Evolutionary conservation across 1,284 basidiomycete species (phyloP), one percentile per base, ranked within the genome.

Genomic region (Vanrija sp.): DNA sequence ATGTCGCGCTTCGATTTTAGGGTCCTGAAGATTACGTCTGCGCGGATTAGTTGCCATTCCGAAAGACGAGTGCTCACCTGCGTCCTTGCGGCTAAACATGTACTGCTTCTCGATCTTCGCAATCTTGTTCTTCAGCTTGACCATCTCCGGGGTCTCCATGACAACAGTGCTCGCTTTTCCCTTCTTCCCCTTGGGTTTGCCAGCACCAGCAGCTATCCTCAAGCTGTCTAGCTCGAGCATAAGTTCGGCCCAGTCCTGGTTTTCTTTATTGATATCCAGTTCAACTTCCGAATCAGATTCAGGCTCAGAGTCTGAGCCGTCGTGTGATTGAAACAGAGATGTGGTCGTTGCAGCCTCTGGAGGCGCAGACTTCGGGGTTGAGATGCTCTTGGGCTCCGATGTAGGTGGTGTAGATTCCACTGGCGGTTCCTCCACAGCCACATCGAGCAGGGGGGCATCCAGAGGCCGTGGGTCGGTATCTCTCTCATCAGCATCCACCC

Each of bases 21-120:
- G 8, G 77, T 72, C 38, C 75, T 78, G 69, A 85, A 87, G 7
- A 80, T 68, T 3, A 75, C 77, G 60, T 88, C 82, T 35, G 84
- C 14, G 10, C 5, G 12, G 8, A 39, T 45, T 20, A 54, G 45
- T 2, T 8, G 19, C 10, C 24, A 14, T 19, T 3, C 20, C 6
- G 31, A 4, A 1, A 6, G 10, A 59, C 9, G 12, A 31, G 31
- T 14, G 31, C 71, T 44, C 25, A 76, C 75, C 74, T 0, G 76
- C 89, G 54, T 88, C 86, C 54, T 80, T 82, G 59, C 83, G 78
- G 56, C 84, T 82, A 65, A 92, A 93, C 60, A 92, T 81, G 63
- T 91, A 89, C 64, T 87, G 83, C 44, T 79, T 78, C 69, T 84
- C 83, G 18, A 86, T 68, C 31, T 76, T 76, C 25, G 78, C 72